Evolutionary conservation across 1,284 basidiomycete genomes (phyloP), one percentile per base, ranked within the genome.

Genomic region (Boletellus deceptivus): DNA sequence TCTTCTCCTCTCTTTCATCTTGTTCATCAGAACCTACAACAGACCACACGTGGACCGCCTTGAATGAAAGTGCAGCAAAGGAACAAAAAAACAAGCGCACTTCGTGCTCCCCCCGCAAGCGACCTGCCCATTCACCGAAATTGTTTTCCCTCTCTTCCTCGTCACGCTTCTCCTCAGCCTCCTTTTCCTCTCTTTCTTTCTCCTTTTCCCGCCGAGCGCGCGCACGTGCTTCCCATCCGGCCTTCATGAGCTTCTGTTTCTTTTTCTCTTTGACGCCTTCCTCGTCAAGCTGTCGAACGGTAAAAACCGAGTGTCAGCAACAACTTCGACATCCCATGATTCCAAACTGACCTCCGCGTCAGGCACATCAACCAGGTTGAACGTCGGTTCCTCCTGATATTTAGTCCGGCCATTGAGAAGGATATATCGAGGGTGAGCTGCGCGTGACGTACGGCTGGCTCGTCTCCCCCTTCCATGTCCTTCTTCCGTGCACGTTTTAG

Each of bases 221-320:
- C 44, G 86, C 80, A 11, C 97, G 86, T 0, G 96, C 94, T 52
- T 99, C 97, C 70, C 90, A 95, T 0, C 93, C 93, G 0, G 95
- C 93, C 71, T 98, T 99, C 75, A 97, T 77, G 34, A 99, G 76
- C 55, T 86, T 88, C 70, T 99, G 97, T 59, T 88, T 90, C 61
- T 88, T 86, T 74, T 99, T 99, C 70, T 99, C 97, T 68, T 93
- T 98, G 43, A 98, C 65, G 14, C 86, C 82, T 43, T 98, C 95
- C 65, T 98, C 95, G 60, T 93, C 93, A 18, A 99, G 79, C 81
- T 91, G 52, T 36, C 10, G 22, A 84, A 31, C 14, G 13, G 13
- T 11, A 31, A 31, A 52, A 17, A 20, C 1, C 20, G 25, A 25
- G 10, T 22, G 13, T 34, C 42, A 38, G 46, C 29, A 50, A 50